phyloP scores from a whole-genome alignment of 2,329 filamentous ascomycete species.

The Neurospora sp. region DNA sequence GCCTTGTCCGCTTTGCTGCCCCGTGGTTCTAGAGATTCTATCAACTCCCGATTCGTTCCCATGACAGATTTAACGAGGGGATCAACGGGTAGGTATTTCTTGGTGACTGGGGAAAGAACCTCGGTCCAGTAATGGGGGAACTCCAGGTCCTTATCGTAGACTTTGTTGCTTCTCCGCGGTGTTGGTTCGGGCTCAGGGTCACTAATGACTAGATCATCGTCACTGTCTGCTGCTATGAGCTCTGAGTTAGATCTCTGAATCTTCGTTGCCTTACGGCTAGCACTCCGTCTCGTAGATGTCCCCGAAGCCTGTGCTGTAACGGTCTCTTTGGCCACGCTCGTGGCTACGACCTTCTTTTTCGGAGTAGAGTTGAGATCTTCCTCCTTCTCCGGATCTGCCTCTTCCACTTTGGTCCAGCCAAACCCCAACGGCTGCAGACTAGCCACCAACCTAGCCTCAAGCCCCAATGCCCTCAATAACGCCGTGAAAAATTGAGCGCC shows the following conservation, averaged over 20 bases:
- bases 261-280: slow-evolving; percentile 20
- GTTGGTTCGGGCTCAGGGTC: slow-evolving; percentile 33
- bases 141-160: slow-evolving; percentile 66
- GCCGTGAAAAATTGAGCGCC: slow-evolving; percentile 87
- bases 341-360: slow-evolving; percentile 12
- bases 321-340: slow-evolving; percentile 15
- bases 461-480: slow-evolving; percentile 65
- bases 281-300: slow-evolving; percentile 3
- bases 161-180: slow-evolving; percentile 30
- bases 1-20: slow-evolving; percentile 75
- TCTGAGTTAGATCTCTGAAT: slow-evolving; percentile 39
- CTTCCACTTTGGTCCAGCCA: slow-evolving; percentile 81
- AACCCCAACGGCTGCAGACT: slow-evolving; percentile 83
- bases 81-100: slow-evolving; percentile 72
- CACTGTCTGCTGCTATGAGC: slow-evolving; percentile 41
- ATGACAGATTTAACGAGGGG: slow-evolving; percentile 59
- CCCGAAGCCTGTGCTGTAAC: slow-evolving; percentile 3
- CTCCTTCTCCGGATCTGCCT: slow-evolving; percentile 49
- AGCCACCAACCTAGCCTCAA: slow-evolving; percentile 75
- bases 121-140: slow-evolving; percentile 94
- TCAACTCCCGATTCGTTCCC: slow-evolving; percentile 61
- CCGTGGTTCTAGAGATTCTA: slow-evolving; percentile 71
- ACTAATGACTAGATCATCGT: slow-evolving; percentile 51
- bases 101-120: slow-evolving; percentile 70
- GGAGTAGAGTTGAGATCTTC: slow-evolving; percentile 3